Conservation (phyloP, 192 early-diverging fungal genomes). For the Backusella tuberculispora region DNA sequence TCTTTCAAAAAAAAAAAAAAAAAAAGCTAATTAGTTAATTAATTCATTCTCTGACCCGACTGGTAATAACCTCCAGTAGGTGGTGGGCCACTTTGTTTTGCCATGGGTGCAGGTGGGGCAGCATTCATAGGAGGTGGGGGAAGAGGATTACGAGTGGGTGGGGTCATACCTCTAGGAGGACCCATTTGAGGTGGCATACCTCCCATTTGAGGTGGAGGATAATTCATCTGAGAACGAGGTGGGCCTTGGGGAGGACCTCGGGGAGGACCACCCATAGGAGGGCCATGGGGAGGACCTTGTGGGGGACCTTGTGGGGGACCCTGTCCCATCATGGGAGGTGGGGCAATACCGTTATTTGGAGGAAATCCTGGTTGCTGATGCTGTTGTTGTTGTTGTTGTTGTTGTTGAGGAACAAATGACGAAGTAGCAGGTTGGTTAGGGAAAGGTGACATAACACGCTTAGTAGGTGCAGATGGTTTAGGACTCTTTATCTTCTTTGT, state of each 20-base stretch:
- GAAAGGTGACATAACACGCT: conserved; percentile 46
- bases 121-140: conserved; percentile 38
- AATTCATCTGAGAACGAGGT: no score
- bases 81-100: conserved; percentile 19
- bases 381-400: conserved; percentile 25
- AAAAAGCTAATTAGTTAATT: no score
- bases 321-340: conserved; percentile 19
- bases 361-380: conserved; percentile 2
- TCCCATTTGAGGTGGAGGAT: background rate
- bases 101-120: conserved; percentile 16
- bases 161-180: conserved; percentile 8
- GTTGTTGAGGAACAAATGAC: conserved; percentile 25
- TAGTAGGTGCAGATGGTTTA: background rate
- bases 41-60: conserved; percentile 1
- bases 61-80: conserved; percentile 2
- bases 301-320: conserved; percentile 16
- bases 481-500: conserved; percentile 33
- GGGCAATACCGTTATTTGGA: background rate
- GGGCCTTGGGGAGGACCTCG: background rate
- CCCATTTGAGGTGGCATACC: background rate
- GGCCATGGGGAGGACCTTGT: conserved; percentile 1
- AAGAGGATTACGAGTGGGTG: conserved; percentile 26
- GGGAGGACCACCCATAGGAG: background rate
- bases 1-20: no score
- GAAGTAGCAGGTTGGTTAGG: conserved; percentile 32